Percentiles rank a stretch among this genome's conserved stretches.
Evolutionary conservation across 2,329 filamentous ascomycete species (phyloP).

Genomic region (Paecilomyces variotii): DNA sequence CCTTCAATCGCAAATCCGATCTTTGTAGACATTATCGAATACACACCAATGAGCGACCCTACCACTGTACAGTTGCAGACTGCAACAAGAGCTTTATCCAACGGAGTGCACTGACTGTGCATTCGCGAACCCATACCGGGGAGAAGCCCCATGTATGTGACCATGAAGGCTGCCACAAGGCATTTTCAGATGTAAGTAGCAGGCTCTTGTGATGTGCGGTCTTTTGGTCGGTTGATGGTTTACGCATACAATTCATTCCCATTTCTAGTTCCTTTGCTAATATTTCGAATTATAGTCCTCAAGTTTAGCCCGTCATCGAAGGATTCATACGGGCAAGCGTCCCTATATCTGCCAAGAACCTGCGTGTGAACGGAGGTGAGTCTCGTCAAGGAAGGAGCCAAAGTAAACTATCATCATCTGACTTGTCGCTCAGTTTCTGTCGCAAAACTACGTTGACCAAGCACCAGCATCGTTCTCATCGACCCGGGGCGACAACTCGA

Average conservation of each 20-base stretch:
- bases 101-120: conserved; percentile 40
- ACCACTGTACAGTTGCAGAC: conserved; percentile 36
- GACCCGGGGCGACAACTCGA: conserved; percentile 23
- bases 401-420: background rate
- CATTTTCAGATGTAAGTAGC: conserved; percentile 36
- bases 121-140: conserved; percentile 37
- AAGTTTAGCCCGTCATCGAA: conserved; percentile 32
- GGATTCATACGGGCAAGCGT: conserved; percentile 33
- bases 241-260: background rate
- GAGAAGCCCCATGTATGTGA: conserved; percentile 39
- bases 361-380: conserved; percentile 31
- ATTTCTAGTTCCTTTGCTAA: conserved; percentile 5
- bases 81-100: conserved; percentile 43
- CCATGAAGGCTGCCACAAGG: conserved; percentile 34
- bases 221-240: background rate
- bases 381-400: background rate
- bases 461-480: conserved; percentile 33
- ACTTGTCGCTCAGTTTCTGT: conserved; percentile 24
- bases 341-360: conserved; percentile 35
- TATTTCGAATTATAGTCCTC: conserved; percentile 20
- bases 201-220: background rate
- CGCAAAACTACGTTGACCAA: conserved; percentile 35
- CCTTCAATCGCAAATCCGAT: conserved; percentile 43
- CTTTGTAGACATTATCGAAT: conserved; percentile 40
- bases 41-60: conserved; percentile 42